Conservation (phyloP, 768 basidiomycete genomes). For the Dendrothele bispora region DNA sequence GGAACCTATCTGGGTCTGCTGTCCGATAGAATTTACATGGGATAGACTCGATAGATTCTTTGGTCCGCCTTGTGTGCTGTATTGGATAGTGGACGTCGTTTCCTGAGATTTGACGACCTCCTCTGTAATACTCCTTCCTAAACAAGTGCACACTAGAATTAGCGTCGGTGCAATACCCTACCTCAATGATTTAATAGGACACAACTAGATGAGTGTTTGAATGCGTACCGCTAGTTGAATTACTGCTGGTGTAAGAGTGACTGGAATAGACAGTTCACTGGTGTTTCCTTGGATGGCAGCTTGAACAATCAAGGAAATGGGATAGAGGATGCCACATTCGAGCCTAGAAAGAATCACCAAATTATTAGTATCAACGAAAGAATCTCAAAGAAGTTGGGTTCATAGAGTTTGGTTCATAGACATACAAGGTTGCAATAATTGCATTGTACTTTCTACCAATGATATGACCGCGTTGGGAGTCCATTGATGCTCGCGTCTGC, state of each 20-base stretch:
- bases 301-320: background rate
- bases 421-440: background rate
- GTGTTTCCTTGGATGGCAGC: background rate
- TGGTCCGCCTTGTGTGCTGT: no score
- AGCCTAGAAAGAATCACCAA: background rate
- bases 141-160: background rate
- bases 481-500: background rate
- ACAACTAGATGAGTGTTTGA: background rate
- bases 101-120: background rate
- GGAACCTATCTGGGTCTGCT: no score
- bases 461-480: background rate
- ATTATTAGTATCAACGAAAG: background rate
- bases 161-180: background rate
- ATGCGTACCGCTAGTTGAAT: background rate
- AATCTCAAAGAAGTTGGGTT: no score
- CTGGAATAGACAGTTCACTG: background rate
- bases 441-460: background rate
- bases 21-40: no score
- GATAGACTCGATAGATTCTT: no score
- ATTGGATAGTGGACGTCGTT: no score
- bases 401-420: no score
- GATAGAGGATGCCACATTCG: background rate
- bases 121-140: background rate
- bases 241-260: background rate
- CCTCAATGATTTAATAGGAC: background rate